phyloP scores from a whole-genome alignment of 768 basidiomycete genomes.

The Lentinula boryana region DNA sequence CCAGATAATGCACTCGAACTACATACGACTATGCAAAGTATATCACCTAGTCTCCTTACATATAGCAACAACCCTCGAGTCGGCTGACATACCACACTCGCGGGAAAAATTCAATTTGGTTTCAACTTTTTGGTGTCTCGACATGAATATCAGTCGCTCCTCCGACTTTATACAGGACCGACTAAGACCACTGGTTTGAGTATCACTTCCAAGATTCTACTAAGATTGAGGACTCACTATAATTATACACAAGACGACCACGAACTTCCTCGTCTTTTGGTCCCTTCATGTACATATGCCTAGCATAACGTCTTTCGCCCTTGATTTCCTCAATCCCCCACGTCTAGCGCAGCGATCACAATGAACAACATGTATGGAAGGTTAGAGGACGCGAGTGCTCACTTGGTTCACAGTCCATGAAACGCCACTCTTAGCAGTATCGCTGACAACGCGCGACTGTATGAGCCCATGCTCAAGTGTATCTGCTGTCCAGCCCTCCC shows the following conservation, averaged over 20 bases:
- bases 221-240: slow-evolving; percentile 38
- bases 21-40: too few species aligned
- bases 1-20: background rate
- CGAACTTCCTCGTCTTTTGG: slow-evolving; percentile 51
- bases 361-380: background rate
- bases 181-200: background rate
- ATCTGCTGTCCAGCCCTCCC: slow-evolving; percentile 33
- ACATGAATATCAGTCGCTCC: background rate
- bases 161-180: background rate
- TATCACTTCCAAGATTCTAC: too few species aligned
- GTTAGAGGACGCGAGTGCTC: background rate
- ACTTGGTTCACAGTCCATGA: slow-evolving; percentile 46
- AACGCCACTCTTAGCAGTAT: slow-evolving; percentile 55
- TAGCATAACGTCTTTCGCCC: slow-evolving; percentile 52
- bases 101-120: too few species aligned
- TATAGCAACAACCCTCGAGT: too few species aligned
- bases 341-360: slow-evolving; percentile 15
- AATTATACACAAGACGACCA: slow-evolving; percentile 58
- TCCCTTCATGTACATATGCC: slow-evolving; percentile 59
- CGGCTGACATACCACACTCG: too few species aligned
- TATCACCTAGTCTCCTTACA: too few species aligned
- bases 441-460: slow-evolving; percentile 44
- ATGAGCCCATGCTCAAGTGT: slow-evolving; percentile 38
- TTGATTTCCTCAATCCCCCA: slow-evolving; percentile 65
- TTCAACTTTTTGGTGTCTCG: too few species aligned